Evolutionary conservation across 2,329 filamentous ascomycete genomes (phyloP).

Genomic region (Fusarium goolgardi): DNA sequence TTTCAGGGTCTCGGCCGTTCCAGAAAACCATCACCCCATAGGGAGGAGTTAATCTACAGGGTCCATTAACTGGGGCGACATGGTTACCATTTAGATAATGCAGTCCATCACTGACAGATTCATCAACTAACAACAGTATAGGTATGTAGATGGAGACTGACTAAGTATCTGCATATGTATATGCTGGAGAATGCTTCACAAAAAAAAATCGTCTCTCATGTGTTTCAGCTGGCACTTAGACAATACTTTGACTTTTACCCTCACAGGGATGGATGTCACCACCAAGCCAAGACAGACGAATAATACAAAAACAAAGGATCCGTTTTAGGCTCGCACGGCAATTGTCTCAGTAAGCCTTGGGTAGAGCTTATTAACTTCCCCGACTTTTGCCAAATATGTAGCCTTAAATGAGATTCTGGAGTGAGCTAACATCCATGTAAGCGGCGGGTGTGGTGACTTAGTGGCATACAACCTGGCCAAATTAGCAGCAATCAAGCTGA

Average conservation of each 20-base stretch:
- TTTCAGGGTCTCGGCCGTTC: conserved; percentile 39
- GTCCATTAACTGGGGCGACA: neutral
- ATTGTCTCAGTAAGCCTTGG: conserved; percentile 11
- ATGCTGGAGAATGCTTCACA: neutral
- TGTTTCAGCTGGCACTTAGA: neutral
- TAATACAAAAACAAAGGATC: neutral
- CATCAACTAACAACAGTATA: neutral
- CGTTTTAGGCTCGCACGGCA: neutral
- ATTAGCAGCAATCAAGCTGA: neutral
- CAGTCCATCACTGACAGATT: neutral
- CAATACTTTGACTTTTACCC: neutral
- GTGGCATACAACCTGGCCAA: neutral
- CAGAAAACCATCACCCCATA: conserved; percentile 10
- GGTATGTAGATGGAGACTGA: neutral
- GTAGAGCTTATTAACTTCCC: conserved; percentile 7
- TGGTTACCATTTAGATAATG: neutral
- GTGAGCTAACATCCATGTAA: conserved; percentile 1
- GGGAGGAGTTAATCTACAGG: neutral
- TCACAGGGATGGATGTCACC: neutral
- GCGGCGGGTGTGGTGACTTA: neutral
- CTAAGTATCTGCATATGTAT: neutral
- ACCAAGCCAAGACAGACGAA: neutral
- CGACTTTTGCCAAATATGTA: neutral
- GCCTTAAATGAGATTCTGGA: neutral
- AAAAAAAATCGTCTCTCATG: neutral